phyloP scores from a whole-genome alignment of 148 eudicot species.

The Fagopyrum esculentum region DNA sequence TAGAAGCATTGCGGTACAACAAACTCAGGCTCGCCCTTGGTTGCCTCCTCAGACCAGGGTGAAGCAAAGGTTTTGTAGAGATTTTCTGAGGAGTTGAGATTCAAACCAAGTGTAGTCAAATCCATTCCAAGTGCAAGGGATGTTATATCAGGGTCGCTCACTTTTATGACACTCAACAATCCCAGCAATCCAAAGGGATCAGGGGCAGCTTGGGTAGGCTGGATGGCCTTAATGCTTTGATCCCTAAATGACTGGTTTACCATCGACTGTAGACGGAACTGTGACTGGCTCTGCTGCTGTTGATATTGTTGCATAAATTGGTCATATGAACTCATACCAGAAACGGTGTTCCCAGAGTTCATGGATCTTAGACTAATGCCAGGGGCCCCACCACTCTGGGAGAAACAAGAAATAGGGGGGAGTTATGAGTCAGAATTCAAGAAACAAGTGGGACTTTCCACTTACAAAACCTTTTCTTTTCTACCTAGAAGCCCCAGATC shows the following conservation, averaged over 20 bases:
- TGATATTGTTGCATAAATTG: slow-evolving; percentile 68
- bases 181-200: slow-evolving; percentile 68
- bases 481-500: background rate
- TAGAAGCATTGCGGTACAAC: slow-evolving; percentile 64
- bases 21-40: slow-evolving; percentile 65
- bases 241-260: slow-evolving; percentile 36
- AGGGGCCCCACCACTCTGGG: slow-evolving; percentile 28
- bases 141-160: slow-evolving; percentile 60
- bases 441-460: background rate
- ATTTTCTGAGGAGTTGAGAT: slow-evolving; percentile 64
- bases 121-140: slow-evolving; percentile 83
- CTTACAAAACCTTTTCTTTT: background rate
- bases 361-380: slow-evolving; percentile 37
- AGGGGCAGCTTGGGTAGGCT: slow-evolving; percentile 37
- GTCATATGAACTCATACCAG: slow-evolving; percentile 51
- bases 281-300: slow-evolving; percentile 63
- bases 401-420: background rate
- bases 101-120: slow-evolving; percentile 62
- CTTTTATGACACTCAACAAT: slow-evolving; percentile 48
- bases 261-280: slow-evolving; percentile 39
- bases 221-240: slow-evolving; percentile 40
- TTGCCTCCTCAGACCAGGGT: slow-evolving; percentile 82
- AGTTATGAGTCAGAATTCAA: background rate
- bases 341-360: slow-evolving; percentile 35
- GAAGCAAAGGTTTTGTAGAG: slow-evolving; percentile 72